Percentiles rank a stretch among this genome's conserved stretches.
These are phyloP conservation scores for Wallacemonas sp. DNA, from an alignment of 208 protist species.

Conservation along the genomic window DNA sequence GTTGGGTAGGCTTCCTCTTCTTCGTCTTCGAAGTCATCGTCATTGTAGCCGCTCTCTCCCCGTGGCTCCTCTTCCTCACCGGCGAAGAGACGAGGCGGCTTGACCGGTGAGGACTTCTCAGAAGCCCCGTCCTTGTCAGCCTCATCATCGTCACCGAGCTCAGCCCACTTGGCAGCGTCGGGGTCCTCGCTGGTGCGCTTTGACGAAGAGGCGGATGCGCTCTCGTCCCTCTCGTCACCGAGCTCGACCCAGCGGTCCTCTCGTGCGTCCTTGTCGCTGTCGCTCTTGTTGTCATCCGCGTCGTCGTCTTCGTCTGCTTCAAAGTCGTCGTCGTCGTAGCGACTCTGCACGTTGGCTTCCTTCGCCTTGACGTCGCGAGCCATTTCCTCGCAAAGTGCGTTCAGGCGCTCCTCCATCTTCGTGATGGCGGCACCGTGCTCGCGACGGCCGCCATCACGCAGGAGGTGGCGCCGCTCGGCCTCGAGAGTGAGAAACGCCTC, in stretches of 20 bases:
- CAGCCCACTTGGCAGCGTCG: not conserved
- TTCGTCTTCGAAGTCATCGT: constrained; percentile 31
- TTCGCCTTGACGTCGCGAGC: constrained; percentile 14
- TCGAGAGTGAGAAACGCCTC: constrained; percentile 15
- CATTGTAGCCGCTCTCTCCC: constrained; percentile 12
- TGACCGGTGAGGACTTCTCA: not conserved
- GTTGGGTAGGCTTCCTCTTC: constrained; percentile 5
- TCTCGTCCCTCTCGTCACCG: constrained; percentile 11
- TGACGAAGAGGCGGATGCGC: not conserved
- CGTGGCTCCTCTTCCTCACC: not conserved
- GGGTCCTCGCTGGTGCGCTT: constrained; percentile 2
- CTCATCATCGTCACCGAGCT: constrained; percentile 10
- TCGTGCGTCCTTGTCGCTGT: not conserved
- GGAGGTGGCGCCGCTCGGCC: not conserved
- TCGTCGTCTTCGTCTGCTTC: constrained; percentile 17
- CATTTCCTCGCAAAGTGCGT: constrained; percentile 17
- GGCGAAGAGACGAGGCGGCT: not conserved
- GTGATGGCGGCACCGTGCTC: constrained; percentile 17
- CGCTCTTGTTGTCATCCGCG: not conserved
- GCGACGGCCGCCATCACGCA: not conserved
- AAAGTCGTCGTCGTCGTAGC: constrained; percentile 39
- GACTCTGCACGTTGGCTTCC: not conserved
- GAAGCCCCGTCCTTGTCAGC: not conserved
- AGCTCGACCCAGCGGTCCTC: constrained; percentile 13
- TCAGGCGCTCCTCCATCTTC: constrained; percentile 27